phyloP scores from a whole-genome alignment of 768 basidiomycete genomes.

The Ramaria rubella region DNA sequence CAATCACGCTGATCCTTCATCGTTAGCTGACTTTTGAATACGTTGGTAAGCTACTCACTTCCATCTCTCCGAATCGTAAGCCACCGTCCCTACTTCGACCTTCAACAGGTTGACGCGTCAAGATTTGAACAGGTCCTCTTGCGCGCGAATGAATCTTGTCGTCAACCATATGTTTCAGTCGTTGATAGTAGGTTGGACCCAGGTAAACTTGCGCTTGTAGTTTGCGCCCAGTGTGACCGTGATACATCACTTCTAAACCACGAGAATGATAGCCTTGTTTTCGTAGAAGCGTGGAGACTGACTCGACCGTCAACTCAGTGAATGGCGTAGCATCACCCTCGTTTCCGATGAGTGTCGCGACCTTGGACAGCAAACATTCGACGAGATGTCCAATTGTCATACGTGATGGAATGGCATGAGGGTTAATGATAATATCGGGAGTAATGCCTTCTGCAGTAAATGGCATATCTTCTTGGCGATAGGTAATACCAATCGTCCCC shows the following conservation, averaged over 20 bases:
- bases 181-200: conserved; percentile 98
- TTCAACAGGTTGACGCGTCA: conserved; percentile 96
- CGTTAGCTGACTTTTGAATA: background rate
- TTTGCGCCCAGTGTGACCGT: conserved; percentile 97
- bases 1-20: conserved; percentile 62
- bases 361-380: conserved; percentile 93
- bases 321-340: conserved; percentile 99
- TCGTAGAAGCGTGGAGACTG: conserved; percentile 86
- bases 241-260: conserved; percentile 97
- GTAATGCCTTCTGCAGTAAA: conserved; percentile 96
- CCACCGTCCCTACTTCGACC: conserved; percentile 98
- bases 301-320: conserved; percentile 95
- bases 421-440: conserved; percentile 97
- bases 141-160: conserved; percentile 99
- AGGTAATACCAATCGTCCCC: conserved; percentile 99
- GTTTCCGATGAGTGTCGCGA: conserved; percentile 91
- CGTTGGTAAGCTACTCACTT: conserved; percentile 31
- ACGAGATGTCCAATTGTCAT: conserved; percentile 99
- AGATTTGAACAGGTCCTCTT: conserved; percentile 93
- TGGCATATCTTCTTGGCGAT: conserved; percentile 99
- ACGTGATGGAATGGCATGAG: conserved; percentile 98
- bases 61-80: conserved; percentile 99
- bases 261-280: conserved; percentile 94
- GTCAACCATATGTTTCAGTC: conserved; percentile 99
- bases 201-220: conserved; percentile 97